These are phyloP conservation scores for Leccinum imitatum DNA, from an alignment of 768 basidiomycete genomes.

Conservation along the genomic window DNA sequence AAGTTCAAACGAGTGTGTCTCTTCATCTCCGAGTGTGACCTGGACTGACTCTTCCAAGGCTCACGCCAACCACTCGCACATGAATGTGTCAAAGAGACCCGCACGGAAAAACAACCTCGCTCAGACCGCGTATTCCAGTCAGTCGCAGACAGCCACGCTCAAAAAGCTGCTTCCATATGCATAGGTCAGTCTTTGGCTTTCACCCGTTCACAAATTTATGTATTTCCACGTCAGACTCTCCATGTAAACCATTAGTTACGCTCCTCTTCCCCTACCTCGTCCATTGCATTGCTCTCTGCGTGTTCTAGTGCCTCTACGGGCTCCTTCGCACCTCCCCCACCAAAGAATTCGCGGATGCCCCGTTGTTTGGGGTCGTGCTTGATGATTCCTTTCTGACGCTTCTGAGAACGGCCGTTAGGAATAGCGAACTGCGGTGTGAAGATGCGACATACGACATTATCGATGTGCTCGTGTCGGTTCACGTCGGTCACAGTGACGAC, in stretches of 20 bases:
- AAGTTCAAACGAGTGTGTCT: slow-evolving; percentile 71
- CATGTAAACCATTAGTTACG: slow-evolving; percentile 10
- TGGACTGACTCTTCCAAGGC: slow-evolving; percentile 41
- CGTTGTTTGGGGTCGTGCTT: slow-evolving; percentile 75
- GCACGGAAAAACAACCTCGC: slow-evolving; percentile 65
- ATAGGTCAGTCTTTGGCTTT: slow-evolving; percentile 16
- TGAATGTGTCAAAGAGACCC: slow-evolving; percentile 67
- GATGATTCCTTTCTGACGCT: slow-evolving; percentile 75
- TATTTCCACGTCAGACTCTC: slow-evolving; percentile 10
- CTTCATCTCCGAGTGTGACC: not conserved
- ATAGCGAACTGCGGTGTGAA: not conserved
- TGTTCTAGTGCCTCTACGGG: slow-evolving; percentile 13
- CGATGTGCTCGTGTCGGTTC: slow-evolving; percentile 56
- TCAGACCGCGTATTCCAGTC: slow-evolving; percentile 63
- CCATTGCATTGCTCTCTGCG: slow-evolving; percentile 29
- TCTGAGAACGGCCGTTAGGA: slow-evolving; percentile 36
- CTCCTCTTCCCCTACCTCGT: slow-evolving; percentile 20
- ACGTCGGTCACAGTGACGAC: slow-evolving; percentile 49
- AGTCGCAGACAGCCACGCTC: slow-evolving; percentile 62
- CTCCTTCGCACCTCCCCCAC: slow-evolving; percentile 30
- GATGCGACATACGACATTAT: slow-evolving; percentile 49
- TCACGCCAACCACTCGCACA: slow-evolving; percentile 69
- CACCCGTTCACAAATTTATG: not conserved
- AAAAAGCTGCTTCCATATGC: slow-evolving; percentile 77
- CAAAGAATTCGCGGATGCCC: slow-evolving; percentile 75